A percentile compares a stretch with the other conserved stretches of the same genome.
Evolutionary conservation across 2,329 filamentous ascomycete genomes (phyloP).

Genomic region (Pseudocercospora ulei): DNA sequence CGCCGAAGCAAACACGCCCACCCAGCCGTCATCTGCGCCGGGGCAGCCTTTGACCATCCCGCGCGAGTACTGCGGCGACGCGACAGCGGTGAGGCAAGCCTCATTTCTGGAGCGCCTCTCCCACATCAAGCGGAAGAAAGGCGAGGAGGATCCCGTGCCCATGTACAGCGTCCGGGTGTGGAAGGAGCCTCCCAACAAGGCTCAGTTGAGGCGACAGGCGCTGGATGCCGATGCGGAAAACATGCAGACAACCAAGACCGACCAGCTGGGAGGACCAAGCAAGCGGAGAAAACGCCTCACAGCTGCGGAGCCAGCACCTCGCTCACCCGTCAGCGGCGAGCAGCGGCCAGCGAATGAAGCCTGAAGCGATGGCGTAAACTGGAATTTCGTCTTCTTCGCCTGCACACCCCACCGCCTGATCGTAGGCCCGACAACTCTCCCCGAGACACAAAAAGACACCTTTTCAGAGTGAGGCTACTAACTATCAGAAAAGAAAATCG

Average conservation of each 20-base stretch:
- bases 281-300: conserved; percentile 16
- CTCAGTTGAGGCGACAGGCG: conserved; percentile 18
- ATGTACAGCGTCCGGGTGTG: conserved; percentile 27
- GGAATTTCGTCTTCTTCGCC: too few relatives aligned
- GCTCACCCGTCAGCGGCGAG: neutral
- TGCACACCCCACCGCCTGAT: too few relatives aligned
- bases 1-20: neutral
- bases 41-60: conserved; percentile 23
- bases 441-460: too few relatives aligned
- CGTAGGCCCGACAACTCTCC: too few relatives aligned
- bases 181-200: conserved; percentile 20
- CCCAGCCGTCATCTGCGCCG: neutral
- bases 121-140: conserved; percentile 37
- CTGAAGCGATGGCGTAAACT: too few relatives aligned
- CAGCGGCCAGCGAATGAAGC: neutral
- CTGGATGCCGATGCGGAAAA: conserved; percentile 14
- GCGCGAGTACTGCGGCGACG: conserved; percentile 18
- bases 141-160: conserved; percentile 34
- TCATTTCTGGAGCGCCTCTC: conserved; percentile 38
- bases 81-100: conserved; percentile 26
- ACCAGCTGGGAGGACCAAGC: conserved; percentile 11
- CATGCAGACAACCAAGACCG: conserved; percentile 6
- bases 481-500: too few relatives aligned
- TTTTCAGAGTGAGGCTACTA: too few relatives aligned
- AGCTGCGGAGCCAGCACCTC: conserved; percentile 4